Percentiles rank a stretch among this genome's conserved stretches.
phyloP scores from a whole-genome alignment of 768 basidiomycete species.

The Hortiboletus flavorubellus region DNA sequence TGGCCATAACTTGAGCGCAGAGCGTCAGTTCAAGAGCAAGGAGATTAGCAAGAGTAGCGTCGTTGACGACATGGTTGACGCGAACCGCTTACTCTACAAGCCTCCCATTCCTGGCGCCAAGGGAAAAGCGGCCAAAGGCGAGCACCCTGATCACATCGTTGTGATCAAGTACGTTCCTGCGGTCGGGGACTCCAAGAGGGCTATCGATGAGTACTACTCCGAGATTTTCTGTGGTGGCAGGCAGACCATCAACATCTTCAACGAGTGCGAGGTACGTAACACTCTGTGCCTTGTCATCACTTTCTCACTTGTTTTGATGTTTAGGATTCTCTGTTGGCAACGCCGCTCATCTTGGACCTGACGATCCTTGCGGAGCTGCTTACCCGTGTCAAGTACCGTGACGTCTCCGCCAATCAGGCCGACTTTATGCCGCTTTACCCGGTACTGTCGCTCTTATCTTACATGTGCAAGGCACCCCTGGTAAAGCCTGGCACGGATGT shows the following conservation, averaged over 20 bases:
- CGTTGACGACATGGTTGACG: conserved; percentile 96
- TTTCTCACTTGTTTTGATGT: neutral
- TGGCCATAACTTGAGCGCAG: conserved; percentile 86
- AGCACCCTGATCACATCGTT: conserved; percentile 96
- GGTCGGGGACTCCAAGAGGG: conserved; percentile 95
- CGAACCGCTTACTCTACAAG: conserved; percentile 88
- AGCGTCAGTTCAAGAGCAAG: conserved; percentile 95
- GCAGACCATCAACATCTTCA: conserved; percentile 95
- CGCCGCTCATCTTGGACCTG: conserved; percentile 93
- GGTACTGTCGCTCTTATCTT: conserved; percentile 87
- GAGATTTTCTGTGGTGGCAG: conserved; percentile 97
- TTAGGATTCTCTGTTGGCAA: conserved; percentile 91
- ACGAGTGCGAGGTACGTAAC: conserved; percentile 84
- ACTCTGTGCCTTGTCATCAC: rapidly evolving
- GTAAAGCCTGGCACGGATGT: conserved; percentile 93
- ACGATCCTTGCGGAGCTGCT: conserved; percentile 91
- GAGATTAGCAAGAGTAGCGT: conserved; percentile 97
- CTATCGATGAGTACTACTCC: conserved; percentile 99
- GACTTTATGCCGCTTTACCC: conserved; percentile 87
- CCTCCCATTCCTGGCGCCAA: conserved; percentile 57
- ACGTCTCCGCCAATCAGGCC: conserved; percentile 37
- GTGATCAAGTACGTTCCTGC: conserved; percentile 98
- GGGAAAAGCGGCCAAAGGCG: conserved; percentile 71
- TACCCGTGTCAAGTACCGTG: conserved; percentile 88
- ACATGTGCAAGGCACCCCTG: conserved; percentile 98